These are phyloP conservation scores for Panicum hallii DNA, from an alignment of 202 grass and related monocot genomes.

Conservation along the genomic window DNA sequence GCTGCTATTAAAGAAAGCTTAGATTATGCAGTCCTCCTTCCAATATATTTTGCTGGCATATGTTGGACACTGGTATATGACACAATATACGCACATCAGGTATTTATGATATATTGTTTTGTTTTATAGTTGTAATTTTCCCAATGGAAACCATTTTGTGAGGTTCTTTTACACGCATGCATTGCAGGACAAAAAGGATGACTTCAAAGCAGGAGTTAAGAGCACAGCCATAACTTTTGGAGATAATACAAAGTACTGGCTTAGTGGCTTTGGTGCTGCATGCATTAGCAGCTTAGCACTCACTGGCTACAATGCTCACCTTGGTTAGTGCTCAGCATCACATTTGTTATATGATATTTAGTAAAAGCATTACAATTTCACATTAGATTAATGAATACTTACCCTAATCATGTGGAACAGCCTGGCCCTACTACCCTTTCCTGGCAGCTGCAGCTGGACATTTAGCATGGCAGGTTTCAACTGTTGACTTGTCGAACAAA, in stretches of 20 bases:
- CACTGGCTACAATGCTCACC: slow-evolving; percentile 70
- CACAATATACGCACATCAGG: slow-evolving; percentile 91
- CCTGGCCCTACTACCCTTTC: slow-evolving; percentile 72
- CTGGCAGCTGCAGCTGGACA: slow-evolving; percentile 61
- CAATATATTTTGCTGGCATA: slow-evolving; percentile 68
- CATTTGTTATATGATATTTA: background rate
- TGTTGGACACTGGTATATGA: slow-evolving; percentile 81
- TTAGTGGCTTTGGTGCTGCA: slow-evolving; percentile 65
- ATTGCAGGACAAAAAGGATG: slow-evolving; percentile 71
- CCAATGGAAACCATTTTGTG: background rate
- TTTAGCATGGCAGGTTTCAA: slow-evolving; percentile 73
- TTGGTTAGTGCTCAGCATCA: slow-evolving; percentile 54
- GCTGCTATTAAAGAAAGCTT: slow-evolving; percentile 70
- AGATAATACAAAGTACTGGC: slow-evolving; percentile 72
- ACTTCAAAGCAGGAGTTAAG: slow-evolving; percentile 58
- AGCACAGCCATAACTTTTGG: slow-evolving; percentile 74
- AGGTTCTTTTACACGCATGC: background rate
- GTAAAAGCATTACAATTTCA: background rate
- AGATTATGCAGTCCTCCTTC: slow-evolving; percentile 67
- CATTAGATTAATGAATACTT: slow-evolving; percentile 7
- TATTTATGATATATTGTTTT: background rate
- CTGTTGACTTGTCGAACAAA: slow-evolving; percentile 69
- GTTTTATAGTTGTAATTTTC: background rate
- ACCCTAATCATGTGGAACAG: slow-evolving; percentile 49
- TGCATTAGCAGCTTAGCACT: slow-evolving; percentile 64